phyloP scores from a whole-genome alignment of 768 basidiomycete genomes.

The Cystofilobasidium ferigula region DNA sequence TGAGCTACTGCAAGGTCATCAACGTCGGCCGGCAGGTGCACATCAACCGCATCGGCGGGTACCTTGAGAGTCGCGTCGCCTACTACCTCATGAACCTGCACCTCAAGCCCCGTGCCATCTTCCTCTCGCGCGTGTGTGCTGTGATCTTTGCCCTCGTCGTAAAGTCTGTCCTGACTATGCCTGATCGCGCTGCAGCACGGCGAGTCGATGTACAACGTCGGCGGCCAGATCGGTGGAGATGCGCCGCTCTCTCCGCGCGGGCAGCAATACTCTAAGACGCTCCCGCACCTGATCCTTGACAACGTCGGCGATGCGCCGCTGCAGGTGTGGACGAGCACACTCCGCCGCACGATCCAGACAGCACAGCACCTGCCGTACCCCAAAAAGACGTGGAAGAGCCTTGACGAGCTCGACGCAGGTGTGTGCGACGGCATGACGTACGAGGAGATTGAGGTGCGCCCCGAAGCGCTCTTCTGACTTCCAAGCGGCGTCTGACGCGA shows the following conservation, averaged over 20 bases:
- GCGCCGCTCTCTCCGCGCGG: constrained; percentile 74
- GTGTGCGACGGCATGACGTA: constrained; percentile 99
- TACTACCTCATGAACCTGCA: constrained; percentile 99
- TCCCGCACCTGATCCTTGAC: constrained; percentile 76
- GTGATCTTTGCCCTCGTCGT: background rate
- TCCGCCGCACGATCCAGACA: constrained; percentile 85
- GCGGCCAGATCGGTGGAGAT: constrained; percentile 97
- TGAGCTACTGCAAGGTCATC: constrained; percentile 80
- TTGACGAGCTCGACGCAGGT: constrained; percentile 96
- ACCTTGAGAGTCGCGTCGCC: constrained; percentile 89
- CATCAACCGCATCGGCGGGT: constrained; percentile 69
- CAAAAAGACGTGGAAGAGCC: constrained; percentile 94
- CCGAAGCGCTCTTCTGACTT: background rate
- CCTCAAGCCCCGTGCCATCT: constrained; percentile 90
- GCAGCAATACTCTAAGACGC: constrained; percentile 67
- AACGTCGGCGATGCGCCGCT: constrained; percentile 80
- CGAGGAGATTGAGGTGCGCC: constrained; percentile 81
- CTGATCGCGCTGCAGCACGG: constrained; percentile 57
- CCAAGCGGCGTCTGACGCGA: background rate
- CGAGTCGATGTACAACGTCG: constrained; percentile 91
- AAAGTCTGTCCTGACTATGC: background rate
- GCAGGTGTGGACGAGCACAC: constrained; percentile 99
- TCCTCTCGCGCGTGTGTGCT: constrained; percentile 74
- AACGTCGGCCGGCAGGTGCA: constrained; percentile 85
- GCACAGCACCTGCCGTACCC: constrained; percentile 67